Evolutionary conservation across 805 yeast genomes (phyloP), one percentile per base, ranked within the genome.

Genomic region (Cyberlindnera suaveolens): DNA sequence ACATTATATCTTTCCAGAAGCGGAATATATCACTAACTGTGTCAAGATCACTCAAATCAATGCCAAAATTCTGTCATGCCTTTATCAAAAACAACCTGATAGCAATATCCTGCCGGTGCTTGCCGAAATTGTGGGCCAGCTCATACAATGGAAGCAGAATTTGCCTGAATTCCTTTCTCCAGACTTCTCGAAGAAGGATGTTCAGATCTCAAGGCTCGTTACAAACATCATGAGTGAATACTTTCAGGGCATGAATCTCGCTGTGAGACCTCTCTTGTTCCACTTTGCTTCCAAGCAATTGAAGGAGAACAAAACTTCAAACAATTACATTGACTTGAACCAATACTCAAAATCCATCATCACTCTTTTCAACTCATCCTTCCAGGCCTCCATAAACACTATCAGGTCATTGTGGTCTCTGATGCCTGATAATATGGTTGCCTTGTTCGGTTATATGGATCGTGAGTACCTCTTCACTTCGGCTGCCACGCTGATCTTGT

Each of bases 361-460:
- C n/a, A 76, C 85, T 0, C 66, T 85, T 36, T 63, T 85, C 48
- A 85, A 84, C 60, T 82, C 89, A 3, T 82, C 90, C 0, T 79
- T 85, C 59, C 91, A 84, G 57, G 91, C 89, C 0, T 82, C 90
- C 0, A 82, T 85, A 38, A 83, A 84, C 56, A 80, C 89, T 0
- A 77, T 85, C 33, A 68, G 86, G 49, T 77, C 84, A 1, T 65
- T 85, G 3, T 84, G 91, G 91, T 80, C 83, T 0, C 65, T 85
- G 38, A 68, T 81, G 57, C 86, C 85, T 0, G 85, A 81, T 44
- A 83, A 82, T 50, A 82, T 82, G 88, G 81, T 85, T n/a, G 91
- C 95, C 1, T 62, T 84, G 36, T 85, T 85, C 64, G 93, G 95
- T 2, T 85, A 86, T 69, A 84, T 85, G 91, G 95, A 85, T 57